Evolutionary conservation across 106 monocot genomes (phyloP).

Genomic region (Agapanthus africanus): DNA sequence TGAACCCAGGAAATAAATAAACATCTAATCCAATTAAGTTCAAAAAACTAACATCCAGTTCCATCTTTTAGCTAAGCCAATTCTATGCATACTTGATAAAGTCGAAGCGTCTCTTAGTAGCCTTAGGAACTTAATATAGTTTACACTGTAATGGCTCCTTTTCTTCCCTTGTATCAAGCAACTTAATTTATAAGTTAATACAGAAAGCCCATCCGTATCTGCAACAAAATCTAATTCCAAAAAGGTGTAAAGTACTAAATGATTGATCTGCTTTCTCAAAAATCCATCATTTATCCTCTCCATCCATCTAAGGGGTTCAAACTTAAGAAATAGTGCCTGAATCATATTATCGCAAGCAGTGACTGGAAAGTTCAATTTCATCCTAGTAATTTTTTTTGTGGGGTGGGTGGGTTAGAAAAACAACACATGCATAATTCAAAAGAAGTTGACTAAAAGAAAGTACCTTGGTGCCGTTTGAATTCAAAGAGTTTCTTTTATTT

Average conservation of each 20-base stretch:
- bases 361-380: background rate
- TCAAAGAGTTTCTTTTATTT: constrained; percentile 21
- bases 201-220: background rate
- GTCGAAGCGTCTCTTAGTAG: too few relatives aligned
- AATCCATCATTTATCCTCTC: too few relatives aligned
- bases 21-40: background rate
- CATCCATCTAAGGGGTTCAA: background rate
- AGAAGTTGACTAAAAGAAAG: background rate
- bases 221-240: background rate
- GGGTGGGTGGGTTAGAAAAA: too few relatives aligned
- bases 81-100: background rate
- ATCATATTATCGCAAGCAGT: background rate
- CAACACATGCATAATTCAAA: too few relatives aligned
- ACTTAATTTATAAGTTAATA: background rate
- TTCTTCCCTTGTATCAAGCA: background rate
- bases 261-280: background rate
- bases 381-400: too few relatives aligned
- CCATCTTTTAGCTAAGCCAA: background rate
- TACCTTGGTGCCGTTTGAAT: constrained; percentile 32
- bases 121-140: too few relatives aligned
- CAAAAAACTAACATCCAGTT: background rate
- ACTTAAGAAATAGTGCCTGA: background rate
- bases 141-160: background rate
- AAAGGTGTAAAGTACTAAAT: background rate
- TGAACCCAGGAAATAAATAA: background rate